Percentiles rank a stretch among this genome's conserved stretches.
phyloP scores from a whole-genome alignment of 2,329 filamentous ascomycete genomes.

The Cladophialophora immunda region DNA sequence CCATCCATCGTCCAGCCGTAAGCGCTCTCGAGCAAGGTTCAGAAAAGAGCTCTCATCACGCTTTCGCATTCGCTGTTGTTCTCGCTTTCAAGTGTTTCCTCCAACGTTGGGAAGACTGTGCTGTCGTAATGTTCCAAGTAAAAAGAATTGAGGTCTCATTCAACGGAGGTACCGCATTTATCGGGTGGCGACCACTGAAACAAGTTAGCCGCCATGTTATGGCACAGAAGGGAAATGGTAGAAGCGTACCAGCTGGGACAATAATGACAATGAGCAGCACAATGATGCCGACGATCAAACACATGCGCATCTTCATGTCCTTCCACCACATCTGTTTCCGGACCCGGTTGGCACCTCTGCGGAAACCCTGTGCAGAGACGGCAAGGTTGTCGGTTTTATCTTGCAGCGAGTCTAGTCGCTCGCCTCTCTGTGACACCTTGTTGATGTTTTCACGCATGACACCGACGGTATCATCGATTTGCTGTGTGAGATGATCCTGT shows the following conservation, averaged over 20 bases:
- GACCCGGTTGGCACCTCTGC: constrained; percentile 93
- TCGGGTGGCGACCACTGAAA: constrained; percentile 40
- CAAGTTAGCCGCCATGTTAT: constrained; percentile 14
- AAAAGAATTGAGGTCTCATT: constrained; percentile 8
- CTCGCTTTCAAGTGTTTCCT: constrained; percentile 16
- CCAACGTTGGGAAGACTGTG: constrained; percentile 25
- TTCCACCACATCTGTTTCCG: constrained; percentile 99
- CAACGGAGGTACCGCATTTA: constrained; percentile 13
- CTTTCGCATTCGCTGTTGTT: constrained; percentile 19
- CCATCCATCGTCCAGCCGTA: constrained; percentile 23
- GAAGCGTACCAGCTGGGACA: constrained; percentile 80
- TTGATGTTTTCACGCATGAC: constrained; percentile 98
- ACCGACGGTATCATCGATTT: constrained; percentile 96
- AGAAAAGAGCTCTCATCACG: constrained; percentile 25
- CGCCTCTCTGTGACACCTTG: constrained; percentile 93
- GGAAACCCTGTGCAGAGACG: constrained; percentile 92
- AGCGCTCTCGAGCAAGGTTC: constrained; percentile 23
- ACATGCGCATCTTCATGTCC: constrained; percentile 99
- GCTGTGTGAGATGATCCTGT: constrained; percentile 61
- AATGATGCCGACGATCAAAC: constrained; percentile 88
- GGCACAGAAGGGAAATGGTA: background rate
- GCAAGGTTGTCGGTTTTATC: constrained; percentile 94
- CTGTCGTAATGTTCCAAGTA: constrained; percentile 26
- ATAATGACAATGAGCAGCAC: constrained; percentile 93
- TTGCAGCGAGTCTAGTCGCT: constrained; percentile 84